Conservation (phyloP, 257 asterid genomes). For the Salvia miltiorrhiza region DNA sequence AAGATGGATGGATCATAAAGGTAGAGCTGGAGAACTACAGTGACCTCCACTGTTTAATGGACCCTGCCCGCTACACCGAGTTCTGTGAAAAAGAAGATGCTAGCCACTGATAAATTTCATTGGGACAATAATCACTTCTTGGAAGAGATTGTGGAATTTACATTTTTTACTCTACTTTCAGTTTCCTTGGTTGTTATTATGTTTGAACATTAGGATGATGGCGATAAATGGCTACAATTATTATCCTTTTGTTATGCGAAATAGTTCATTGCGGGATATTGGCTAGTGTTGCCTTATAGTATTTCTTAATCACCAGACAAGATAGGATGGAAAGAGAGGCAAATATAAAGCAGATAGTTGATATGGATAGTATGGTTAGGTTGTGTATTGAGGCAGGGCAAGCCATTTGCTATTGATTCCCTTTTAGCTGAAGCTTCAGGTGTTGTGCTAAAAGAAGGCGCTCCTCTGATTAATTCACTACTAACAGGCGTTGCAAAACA, state of each 20-base stretch:
- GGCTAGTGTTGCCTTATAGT: slow-evolving; percentile 1
- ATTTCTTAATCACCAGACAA: no score
- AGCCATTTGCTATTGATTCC: slow-evolving; percentile 75
- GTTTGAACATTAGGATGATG: slow-evolving; percentile 17
- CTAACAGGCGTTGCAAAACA: slow-evolving; percentile 73
- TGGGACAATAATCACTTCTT: slow-evolving; percentile 9
- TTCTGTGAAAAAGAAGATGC: slow-evolving; percentile 88
- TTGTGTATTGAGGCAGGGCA: slow-evolving; percentile 98
- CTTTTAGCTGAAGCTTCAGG: slow-evolving; percentile 91
- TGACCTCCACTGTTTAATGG: slow-evolving; percentile 60
- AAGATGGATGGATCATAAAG: slow-evolving; percentile 96
- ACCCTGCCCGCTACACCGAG: slow-evolving; percentile 58
- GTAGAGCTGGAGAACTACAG: slow-evolving; percentile 61
- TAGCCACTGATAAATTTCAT: slow-evolving; percentile 44
- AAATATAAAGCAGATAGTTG: slow-evolving; percentile 79
- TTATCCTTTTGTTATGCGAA: background rate
- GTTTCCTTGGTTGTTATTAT: slow-evolving; percentile 8
- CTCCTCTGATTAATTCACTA: slow-evolving; percentile 88
- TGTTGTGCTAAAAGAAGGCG: slow-evolving; percentile 76
- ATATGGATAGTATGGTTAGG: slow-evolving; percentile 91
- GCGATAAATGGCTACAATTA: slow-evolving; percentile 3
- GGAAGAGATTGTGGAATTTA: slow-evolving; percentile 8
- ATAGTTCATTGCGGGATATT: no score
- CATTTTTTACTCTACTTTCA: background rate
- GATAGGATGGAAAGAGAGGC: slow-evolving; percentile 75